Conservation (phyloP, 495 filamentous ascomycete genomes). For the Aspergillus coremiiformis region DNA sequence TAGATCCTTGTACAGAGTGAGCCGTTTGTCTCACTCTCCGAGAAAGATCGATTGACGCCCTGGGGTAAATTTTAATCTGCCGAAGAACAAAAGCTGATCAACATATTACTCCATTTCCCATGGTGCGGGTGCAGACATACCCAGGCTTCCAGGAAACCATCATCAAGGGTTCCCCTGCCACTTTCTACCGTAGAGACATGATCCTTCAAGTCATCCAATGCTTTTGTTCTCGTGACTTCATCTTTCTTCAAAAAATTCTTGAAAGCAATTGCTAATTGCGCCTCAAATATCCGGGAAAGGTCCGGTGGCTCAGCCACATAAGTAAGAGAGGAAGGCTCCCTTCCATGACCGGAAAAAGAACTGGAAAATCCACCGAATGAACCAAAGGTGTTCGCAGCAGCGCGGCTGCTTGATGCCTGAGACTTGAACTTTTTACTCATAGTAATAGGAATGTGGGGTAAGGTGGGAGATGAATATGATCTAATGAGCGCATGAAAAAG, state of each 20-base stretch:
- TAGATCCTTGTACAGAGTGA: constrained; percentile 63
- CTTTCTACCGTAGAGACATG: constrained; percentile 47
- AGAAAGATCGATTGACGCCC: constrained; percentile 78
- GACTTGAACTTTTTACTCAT: constrained; percentile 68
- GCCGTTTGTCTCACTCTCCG: constrained; percentile 81
- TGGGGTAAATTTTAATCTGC: constrained; percentile 78
- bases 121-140: constrained; percentile 44
- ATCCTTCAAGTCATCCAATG: constrained; percentile 72
- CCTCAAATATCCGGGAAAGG: constrained; percentile 65
- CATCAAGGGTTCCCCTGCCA: constrained; percentile 54
- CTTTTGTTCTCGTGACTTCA: constrained; percentile 86
- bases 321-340: constrained; percentile 56
- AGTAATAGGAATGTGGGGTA: constrained; percentile 37
- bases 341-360: constrained; percentile 40
- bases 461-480: constrained; percentile 21
- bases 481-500: constrained; percentile 10
- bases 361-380: constrained; percentile 39
- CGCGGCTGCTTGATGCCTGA: constrained; percentile 66
- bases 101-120: constrained; percentile 6
- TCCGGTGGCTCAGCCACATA: constrained; percentile 83
- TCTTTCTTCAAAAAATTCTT: constrained; percentile 92
- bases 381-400: constrained; percentile 44
- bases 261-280: constrained; percentile 77
- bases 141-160: constrained; percentile 77
- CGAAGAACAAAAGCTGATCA: constrained; percentile 13